A percentile compares a stretch with the other conserved stretches of the same genome.
Evolutionary conservation across 257 asterid species (phyloP).

Genomic region (Linaria vulgaris): DNA sequence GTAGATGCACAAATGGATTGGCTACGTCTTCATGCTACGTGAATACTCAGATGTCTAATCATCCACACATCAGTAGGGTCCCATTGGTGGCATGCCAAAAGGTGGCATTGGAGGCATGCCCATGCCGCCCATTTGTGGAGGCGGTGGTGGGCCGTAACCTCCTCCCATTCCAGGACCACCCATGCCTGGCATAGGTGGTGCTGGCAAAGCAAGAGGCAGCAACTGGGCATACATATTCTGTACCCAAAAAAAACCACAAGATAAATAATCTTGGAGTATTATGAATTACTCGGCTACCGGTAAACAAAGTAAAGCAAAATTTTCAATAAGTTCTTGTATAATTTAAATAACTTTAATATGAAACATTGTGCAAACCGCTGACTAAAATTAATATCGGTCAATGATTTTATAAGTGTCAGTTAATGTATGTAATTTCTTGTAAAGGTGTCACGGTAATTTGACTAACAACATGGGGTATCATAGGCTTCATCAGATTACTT

Average conservation of each 20-base stretch:
- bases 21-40: conserved; percentile 13
- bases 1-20: neutral
- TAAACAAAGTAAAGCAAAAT: too few relatives aligned
- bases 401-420: neutral
- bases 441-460: too few relatives aligned
- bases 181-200: conserved; percentile 95
- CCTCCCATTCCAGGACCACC: conserved; percentile 69
- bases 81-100: conserved; percentile 97
- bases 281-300: neutral
- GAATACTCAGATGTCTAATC: conserved; percentile 1
- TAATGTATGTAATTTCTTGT: neutral
- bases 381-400: neutral
- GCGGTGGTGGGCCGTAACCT: conserved; percentile 55
- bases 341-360: neutral
- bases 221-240: conserved; percentile 98
- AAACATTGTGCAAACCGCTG: neutral
- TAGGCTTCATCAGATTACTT: too few relatives aligned
- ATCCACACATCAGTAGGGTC: conserved; percentile 58
- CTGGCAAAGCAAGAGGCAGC: conserved; percentile 98
- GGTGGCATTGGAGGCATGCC: conserved; percentile 97
- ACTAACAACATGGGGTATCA: too few relatives aligned
- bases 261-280: conserved; percentile 1
- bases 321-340: neutral
- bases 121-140: conserved; percentile 73
- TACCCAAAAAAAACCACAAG: conserved; percentile 25